Percentiles rank a stretch among this genome's conserved stretches.
phyloP scores from a whole-genome alignment of 1,284 basidiomycete genomes.

The Leccinum angustisporum region DNA sequence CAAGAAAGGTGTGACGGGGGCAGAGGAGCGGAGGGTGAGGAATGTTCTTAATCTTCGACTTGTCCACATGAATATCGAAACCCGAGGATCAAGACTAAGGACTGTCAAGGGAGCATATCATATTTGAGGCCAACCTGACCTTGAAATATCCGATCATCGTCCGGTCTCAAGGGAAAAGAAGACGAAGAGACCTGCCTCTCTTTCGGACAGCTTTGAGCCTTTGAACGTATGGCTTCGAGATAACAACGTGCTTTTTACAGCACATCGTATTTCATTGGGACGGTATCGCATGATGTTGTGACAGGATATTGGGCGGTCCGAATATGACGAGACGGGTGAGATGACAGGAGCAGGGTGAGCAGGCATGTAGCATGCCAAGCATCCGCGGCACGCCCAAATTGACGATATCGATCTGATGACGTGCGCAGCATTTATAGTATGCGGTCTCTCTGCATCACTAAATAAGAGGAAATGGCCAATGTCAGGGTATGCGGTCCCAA shows the following conservation, averaged over 20 bases:
- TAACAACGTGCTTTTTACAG: constrained; percentile 79
- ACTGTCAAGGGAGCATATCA: constrained; percentile 15
- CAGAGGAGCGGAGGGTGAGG: constrained; percentile 69
- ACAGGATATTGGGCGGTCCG: constrained; percentile 19
- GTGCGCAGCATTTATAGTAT: no score
- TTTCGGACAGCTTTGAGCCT: constrained; percentile 46
- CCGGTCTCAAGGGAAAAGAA: constrained; percentile 42
- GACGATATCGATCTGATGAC: no score
- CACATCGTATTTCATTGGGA: constrained; percentile 65
- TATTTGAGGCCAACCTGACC: constrained; percentile 40
- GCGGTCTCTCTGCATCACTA: no score
- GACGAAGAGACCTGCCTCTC: constrained; percentile 43
- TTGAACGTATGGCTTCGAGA: constrained; percentile 62
- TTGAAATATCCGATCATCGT: constrained; percentile 45
- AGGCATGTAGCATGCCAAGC: no score
- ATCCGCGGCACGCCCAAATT: no score
- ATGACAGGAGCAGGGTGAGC: constrained; percentile 24
- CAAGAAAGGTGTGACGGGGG: constrained; percentile 87
- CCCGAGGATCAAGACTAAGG: not conserved
- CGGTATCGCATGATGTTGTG: constrained; percentile 37
- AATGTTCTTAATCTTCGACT: constrained; percentile 17
- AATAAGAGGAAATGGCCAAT: no score
- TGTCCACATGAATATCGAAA: constrained; percentile 19
- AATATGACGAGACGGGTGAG: constrained; percentile 24
- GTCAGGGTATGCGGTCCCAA: no score